A percentile compares a stretch with the other conserved stretches of the same genome.
Conservation (phyloP, 1,284 basidiomycete genomes). For the Tilletia indica region DNA sequence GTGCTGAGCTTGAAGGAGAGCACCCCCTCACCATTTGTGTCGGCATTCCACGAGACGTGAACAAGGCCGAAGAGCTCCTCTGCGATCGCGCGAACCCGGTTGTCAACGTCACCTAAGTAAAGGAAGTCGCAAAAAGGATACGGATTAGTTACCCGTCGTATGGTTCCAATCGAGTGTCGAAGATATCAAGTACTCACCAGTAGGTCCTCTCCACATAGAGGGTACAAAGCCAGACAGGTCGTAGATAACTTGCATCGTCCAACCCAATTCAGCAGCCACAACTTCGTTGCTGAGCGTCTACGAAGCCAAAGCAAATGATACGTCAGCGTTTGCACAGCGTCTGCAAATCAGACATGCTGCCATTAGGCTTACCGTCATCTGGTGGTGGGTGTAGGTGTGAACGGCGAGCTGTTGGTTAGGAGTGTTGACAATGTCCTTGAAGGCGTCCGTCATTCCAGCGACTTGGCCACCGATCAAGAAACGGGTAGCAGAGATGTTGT, state of each 20-base stretch:
- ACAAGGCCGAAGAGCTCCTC: slow-evolving; percentile 59
- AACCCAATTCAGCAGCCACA: slow-evolving; percentile 75
- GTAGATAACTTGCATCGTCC: slow-evolving; percentile 76
- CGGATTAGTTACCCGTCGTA: no score
- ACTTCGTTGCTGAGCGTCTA: slow-evolving; percentile 58
- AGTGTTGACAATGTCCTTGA: slow-evolving; percentile 9
- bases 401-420: slow-evolving; percentile 33
- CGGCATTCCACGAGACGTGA: slow-evolving; percentile 72
- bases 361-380: slow-evolving; percentile 56
- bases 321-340: background rate
- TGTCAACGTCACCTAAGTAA: slow-evolving; percentile 48
- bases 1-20: no score
- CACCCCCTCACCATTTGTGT: slow-evolving; percentile 12
- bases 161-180: background rate
- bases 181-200: slow-evolving; percentile 24
- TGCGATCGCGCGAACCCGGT: slow-evolving; percentile 52
- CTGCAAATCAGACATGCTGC: background rate
- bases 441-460: slow-evolving; percentile 44
- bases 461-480: slow-evolving; percentile 80
- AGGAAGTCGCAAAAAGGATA: no score
- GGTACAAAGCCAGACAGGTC: slow-evolving; percentile 66
- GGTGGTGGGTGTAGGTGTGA: slow-evolving; percentile 60
- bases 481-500: slow-evolving; percentile 64
- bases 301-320: background rate
- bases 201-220: slow-evolving; percentile 43